Evolutionary conservation across 177 flowering plant genomes (phyloP), one percentile per base, ranked within the genome.

Genomic region (Tripterygium wilfordii): DNA sequence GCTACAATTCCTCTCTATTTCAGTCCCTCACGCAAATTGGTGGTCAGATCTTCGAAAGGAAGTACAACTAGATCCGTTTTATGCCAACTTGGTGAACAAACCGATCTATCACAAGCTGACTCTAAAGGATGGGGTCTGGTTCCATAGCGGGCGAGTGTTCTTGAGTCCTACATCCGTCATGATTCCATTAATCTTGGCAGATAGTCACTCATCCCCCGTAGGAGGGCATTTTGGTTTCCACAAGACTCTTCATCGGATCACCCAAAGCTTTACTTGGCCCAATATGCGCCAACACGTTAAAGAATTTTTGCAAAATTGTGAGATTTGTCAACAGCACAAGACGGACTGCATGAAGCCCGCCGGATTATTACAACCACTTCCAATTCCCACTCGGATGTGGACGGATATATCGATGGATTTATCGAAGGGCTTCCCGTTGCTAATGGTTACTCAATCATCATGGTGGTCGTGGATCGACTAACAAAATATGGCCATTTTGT

Each of bases 381-480:
- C 42, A 3, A 38, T 38, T 15, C 42, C 42, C 2, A 3, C 20
- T 2, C 42, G 18, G 12, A 19, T 38, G 2, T 38, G 42, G 22
- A 2, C 2, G 3, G 42, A 38, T 15, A 38, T 38, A 6, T 16
- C 42, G 2, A 4, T 38, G 42, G 22, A 16, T 38, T 38, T 38
- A 19, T 38, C 18, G 42, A 38, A 4, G 42, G 22, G 2, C 13
- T 38, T 3, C 42, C 18, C 3, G 5, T 3, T 3, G 15, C 42
- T 10, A 38, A 38, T 6, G 10, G 42, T 3, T 3, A 38, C 5
- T 3, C 5, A 5, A 4, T 10, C 18, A 19, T 38, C 5, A 15
- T 38, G 8, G 42, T 38, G 3, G 42, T 38, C 8, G 42, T 38
- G 42, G 42, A 38, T 38, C 13, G 37, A 10, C 14, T 33, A n/a